Evolutionary conservation across 192 early-diverging fungal genomes (phyloP).

Genomic region (Coemansia javaensis): DNA sequence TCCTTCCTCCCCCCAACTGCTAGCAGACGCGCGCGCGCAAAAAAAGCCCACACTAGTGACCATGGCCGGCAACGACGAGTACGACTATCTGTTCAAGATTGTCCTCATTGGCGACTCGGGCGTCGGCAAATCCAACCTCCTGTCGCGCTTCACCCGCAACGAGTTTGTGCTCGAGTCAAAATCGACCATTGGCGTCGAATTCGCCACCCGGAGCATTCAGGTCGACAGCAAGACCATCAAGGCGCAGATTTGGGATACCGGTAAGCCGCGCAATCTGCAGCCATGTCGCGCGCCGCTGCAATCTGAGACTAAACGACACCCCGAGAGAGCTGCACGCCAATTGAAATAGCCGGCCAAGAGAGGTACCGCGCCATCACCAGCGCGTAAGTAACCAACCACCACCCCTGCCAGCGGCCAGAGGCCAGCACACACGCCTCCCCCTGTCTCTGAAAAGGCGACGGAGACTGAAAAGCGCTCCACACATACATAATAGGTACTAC

Average conservation of each 20-base stretch:
- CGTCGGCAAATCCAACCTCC: constrained; percentile 97
- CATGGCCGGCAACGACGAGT: constrained; percentile 62
- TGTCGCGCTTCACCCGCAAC: constrained; percentile 94
- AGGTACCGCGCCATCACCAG: constrained; percentile 85
- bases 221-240: constrained; percentile 98
- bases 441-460: too few species aligned
- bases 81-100: constrained; percentile 88
- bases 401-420: too few species aligned
- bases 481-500: constrained; percentile 75
- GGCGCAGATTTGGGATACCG: constrained; percentile 99
- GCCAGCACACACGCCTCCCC: too few species aligned
- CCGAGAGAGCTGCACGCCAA: too few species aligned
- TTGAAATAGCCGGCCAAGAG: constrained; percentile 68
- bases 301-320: too few species aligned
- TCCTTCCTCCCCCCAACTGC: constrained; percentile 1
- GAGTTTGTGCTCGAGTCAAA: constrained; percentile 98
- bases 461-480: too few species aligned
- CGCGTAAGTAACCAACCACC: constrained; percentile 58
- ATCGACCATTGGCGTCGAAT: constrained; percentile 99
- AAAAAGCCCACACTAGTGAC: too few species aligned
- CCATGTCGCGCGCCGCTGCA: too few species aligned
- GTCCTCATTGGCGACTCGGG: constrained; percentile 93
- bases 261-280: constrained; percentile 43
- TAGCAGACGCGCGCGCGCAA: too few species aligned
- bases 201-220: constrained; percentile 92